Evolutionary conservation across 2,329 filamentous ascomycete genomes (phyloP), one percentile per base, ranked within the genome.

Genomic region (Chrysoporthe cubensis): DNA sequence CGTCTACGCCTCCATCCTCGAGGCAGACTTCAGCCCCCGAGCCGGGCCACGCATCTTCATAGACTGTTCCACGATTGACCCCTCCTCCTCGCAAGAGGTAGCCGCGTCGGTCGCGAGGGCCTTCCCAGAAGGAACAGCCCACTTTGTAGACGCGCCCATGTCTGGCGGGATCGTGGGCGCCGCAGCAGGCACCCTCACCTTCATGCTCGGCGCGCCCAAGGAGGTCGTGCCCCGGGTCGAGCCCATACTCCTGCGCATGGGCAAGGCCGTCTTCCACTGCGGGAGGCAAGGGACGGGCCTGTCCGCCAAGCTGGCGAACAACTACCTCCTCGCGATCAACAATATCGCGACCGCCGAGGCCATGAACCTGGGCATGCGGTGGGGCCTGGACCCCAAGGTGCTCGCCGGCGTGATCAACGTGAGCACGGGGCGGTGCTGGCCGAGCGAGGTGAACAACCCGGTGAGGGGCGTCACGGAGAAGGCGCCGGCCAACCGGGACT

Each of bases 21-120:
- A 87, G 59, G 81, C 85, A 2, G 76, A 80, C 1, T 78, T 83
- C 1, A 72, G 82, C 2, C 77, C 84, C 0, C 77, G 83, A 0
- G 81, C 82, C 52, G 85, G 84, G 62, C 82, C 90, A 67, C 90
- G 94, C 50, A 81, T 97, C 67, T 97, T 97, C 78, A 96, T 99
- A 76, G 96, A 99, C 79, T 95, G 92, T 79, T 98, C 95, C 3
- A 99, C 96, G 18, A 98, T 99, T 76, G 96, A 98, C 79, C 94
- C 94, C 0, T 88, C 89, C 43, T 93, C 94, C 2, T 97, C 94
- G 1, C 88, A 88, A 50, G 86, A 89, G 72, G 90, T 98, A 5
- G 93, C 94, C 32, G 84, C 88, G 69, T 85, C 86, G 34, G 90
- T 96, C 1, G 70, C 79, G 2, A 61, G 67, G 4, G 73, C 86